phyloP scores from a whole-genome alignment of 306 rosid species.

The Ceratonia siliqua region DNA sequence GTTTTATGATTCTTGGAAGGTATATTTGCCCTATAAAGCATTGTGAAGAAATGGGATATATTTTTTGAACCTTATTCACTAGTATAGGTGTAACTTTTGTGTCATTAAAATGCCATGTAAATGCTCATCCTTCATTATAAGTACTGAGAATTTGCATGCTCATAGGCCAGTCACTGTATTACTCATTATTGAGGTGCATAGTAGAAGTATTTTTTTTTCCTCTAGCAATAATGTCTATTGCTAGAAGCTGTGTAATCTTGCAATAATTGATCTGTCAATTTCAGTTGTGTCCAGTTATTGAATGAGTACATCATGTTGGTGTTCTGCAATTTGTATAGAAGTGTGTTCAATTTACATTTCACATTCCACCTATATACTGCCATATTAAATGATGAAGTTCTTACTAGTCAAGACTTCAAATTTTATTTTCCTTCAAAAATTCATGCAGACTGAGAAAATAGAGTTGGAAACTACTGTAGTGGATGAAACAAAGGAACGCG shows the following conservation, averaged over 20 bases:
- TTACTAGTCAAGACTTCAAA: conserved; percentile 24
- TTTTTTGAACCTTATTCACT: not conserved
- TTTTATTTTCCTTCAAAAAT: conserved; percentile 25
- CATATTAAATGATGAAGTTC: conserved; percentile 24
- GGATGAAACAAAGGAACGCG: conserved; percentile 98
- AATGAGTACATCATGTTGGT: conserved; percentile 3
- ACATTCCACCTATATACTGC: conserved; percentile 9
- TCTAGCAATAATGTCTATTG: conserved; percentile 1
- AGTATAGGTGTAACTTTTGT: not conserved
- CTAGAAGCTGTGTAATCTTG: not conserved
- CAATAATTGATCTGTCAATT: not conserved
- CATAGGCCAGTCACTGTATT: not conserved
- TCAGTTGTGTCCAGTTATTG: not conserved
- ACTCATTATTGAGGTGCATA: not conserved
- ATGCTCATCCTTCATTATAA: not conserved
- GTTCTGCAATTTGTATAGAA: conserved; percentile 6
- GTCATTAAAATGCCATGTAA: conserved; percentile 14
- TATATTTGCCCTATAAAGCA: not conserved
- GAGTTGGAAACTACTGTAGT: conserved; percentile 98
- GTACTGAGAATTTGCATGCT: conserved; percentile 18
- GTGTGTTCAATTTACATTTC: conserved; percentile 5
- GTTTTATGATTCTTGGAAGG: conserved; percentile 12
- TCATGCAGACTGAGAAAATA: conserved; percentile 86
- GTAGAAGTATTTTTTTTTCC: not conserved
- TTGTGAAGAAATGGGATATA: conserved; percentile 11